Conservation (phyloP, 495 filamentous ascomycete species). For the Penicillium egyptiacum region DNA sequence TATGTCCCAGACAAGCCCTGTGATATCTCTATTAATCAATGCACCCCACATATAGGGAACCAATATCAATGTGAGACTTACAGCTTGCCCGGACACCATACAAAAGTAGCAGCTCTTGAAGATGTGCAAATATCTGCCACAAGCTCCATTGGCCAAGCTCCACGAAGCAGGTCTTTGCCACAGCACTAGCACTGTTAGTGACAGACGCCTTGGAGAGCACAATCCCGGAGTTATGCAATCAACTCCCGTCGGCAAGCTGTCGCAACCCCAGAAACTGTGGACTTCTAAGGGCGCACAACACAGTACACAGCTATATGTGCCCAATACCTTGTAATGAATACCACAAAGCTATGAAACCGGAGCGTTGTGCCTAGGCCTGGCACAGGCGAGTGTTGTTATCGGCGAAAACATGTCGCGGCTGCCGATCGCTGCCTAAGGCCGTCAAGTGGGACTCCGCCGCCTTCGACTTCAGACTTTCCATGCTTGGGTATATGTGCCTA, state of each 20-base stretch:
- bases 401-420: conserved; percentile 14
- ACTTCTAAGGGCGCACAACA: neutral
- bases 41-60: neutral
- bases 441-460: conserved; percentile 6
- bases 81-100: neutral
- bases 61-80: neutral
- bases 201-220: neutral
- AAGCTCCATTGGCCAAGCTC: neutral
- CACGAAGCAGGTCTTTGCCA: neutral
- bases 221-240: neutral
- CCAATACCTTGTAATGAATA: neutral
- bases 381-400: conserved; percentile 11
- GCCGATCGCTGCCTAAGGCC: conserved; percentile 8
- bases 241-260: neutral
- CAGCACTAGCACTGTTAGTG: neutral
- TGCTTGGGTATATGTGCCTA: conserved; percentile 1
- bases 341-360: neutral
- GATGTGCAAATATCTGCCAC: neutral
- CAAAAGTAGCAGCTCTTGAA: neutral
- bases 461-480: conserved; percentile 4
- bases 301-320: neutral
- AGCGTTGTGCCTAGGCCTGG: neutral
- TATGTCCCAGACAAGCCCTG: conserved; percentile 2
- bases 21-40: neutral
- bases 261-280: neutral